A percentile compares a stretch with the other conserved stretches of the same genome.
phyloP scores from a whole-genome alignment of 2,329 filamentous ascomycete genomes.

The Lachnellula subtilissima region DNA sequence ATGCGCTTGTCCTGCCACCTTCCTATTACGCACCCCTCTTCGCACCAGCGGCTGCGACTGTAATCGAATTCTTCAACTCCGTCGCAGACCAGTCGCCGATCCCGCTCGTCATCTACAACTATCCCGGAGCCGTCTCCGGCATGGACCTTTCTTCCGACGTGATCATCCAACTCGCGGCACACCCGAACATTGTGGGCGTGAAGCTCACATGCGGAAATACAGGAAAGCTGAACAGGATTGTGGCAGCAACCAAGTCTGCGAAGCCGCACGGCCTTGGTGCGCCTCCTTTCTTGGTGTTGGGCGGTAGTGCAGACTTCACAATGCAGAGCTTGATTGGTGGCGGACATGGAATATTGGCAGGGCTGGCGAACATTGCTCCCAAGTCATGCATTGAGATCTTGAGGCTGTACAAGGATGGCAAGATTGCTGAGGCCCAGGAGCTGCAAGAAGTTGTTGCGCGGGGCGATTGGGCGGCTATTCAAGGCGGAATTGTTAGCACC shows the following conservation, averaged over 20 bases:
- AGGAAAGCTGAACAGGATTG: slow-evolving; percentile 53
- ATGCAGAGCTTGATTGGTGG: slow-evolving; percentile 66
- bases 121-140: slow-evolving; percentile 79
- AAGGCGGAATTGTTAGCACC: slow-evolving; percentile 64
- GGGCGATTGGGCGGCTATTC: slow-evolving; percentile 66
- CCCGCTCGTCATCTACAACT: slow-evolving; percentile 83
- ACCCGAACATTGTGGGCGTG: slow-evolving; percentile 81
- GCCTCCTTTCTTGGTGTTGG: slow-evolving; percentile 62
- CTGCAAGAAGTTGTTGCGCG: slow-evolving; percentile 60
- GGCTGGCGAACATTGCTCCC: slow-evolving; percentile 66
- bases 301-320: slow-evolving; percentile 70
- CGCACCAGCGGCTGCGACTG: slow-evolving; percentile 47
- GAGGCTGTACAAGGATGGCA: slow-evolving; percentile 55
- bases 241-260: slow-evolving; percentile 51
- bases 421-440: slow-evolving; percentile 53
- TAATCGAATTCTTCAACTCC: slow-evolving; percentile 55
- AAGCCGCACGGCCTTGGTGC: slow-evolving; percentile 32
- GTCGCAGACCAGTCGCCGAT: slow-evolving; percentile 66
- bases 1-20: slow-evolving; percentile 62
- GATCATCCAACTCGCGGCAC: slow-evolving; percentile 71
- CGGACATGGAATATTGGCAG: slow-evolving; percentile 67
- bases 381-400: slow-evolving; percentile 58
- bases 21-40: slow-evolving; percentile 61
- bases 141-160: slow-evolving; percentile 88
- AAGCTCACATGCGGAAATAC: slow-evolving; percentile 90